Evolutionary conservation across 2,329 filamentous ascomycete species (phyloP).

Genomic region (Aspergillus fijiensis): DNA sequence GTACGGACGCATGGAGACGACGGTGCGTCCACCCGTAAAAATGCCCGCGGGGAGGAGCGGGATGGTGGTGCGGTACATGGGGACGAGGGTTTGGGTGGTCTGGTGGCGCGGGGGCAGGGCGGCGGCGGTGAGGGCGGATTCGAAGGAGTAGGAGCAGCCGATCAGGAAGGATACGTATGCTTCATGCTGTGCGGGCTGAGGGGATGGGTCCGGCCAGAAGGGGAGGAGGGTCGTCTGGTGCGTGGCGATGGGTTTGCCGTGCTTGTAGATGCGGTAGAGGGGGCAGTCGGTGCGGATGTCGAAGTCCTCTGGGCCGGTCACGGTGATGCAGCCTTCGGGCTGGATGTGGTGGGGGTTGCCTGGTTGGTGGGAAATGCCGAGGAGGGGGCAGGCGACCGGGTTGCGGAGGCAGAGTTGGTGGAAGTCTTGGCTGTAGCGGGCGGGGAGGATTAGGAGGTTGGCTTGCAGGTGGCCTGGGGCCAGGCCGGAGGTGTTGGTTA

Average conservation of each 20-base stretch:
- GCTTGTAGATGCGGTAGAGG: constrained; percentile 58
- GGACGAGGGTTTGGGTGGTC: constrained; percentile 43
- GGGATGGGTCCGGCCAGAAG: constrained; percentile 50
- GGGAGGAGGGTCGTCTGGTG: constrained; percentile 45
- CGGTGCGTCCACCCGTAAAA: constrained; percentile 55
- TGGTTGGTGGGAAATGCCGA: constrained; percentile 47
- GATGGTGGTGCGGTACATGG: constrained; percentile 62
- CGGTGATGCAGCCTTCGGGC: constrained; percentile 24
- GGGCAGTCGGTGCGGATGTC: constrained; percentile 61
- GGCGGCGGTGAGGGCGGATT: constrained; percentile 53
- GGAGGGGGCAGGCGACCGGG: constrained; percentile 61
- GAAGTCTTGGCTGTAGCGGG: constrained; percentile 58
- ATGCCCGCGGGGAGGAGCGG: constrained; percentile 59
- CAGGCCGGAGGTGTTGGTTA: constrained; percentile 54
- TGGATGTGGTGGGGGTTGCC: constrained; percentile 37
- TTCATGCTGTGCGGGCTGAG: background rate
- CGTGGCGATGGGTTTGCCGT: constrained; percentile 44
- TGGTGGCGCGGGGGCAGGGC: constrained; percentile 55
- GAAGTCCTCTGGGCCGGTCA: constrained; percentile 32
- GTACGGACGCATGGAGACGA: constrained; percentile 66
- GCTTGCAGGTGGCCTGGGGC: constrained; percentile 60
- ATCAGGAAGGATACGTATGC: constrained; percentile 64
- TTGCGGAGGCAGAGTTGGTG: constrained; percentile 60
- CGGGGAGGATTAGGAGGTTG: constrained; percentile 62
- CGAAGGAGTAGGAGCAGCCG: constrained; percentile 65